These are phyloP conservation scores for Populus hybrid DNA, from an alignment of 441 rosid species.

Conservation along the genomic window DNA sequence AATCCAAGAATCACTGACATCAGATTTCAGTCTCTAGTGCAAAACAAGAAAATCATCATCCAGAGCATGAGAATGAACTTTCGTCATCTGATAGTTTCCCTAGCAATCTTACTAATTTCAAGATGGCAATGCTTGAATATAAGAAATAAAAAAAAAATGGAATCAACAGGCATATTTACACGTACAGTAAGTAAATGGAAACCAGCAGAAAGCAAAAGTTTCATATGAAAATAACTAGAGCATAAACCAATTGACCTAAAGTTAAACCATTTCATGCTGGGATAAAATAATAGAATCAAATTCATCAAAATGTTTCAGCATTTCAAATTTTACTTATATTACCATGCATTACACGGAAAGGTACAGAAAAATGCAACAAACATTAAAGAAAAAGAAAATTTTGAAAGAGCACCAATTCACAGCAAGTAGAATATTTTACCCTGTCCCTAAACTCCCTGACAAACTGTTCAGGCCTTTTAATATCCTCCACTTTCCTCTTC, in stretches of 20 bases:
- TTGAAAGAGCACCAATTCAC: background rate
- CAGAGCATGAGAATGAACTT: background rate
- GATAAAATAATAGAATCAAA: background rate
- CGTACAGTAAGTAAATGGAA: background rate
- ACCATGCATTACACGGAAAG: background rate
- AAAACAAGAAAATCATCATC: background rate
- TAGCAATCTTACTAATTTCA: background rate
- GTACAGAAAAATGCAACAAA: background rate
- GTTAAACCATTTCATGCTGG: background rate
- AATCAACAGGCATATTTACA: background rate
- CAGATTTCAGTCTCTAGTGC: background rate
- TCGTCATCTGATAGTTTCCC: background rate
- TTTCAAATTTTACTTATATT: background rate
- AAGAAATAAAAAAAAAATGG: background rate
- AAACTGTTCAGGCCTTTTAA: conserved; percentile 80
- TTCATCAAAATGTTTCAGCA: background rate
- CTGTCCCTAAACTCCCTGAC: conserved; percentile 60
- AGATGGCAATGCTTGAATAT: background rate
- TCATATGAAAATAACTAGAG: background rate
- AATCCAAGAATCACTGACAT: background rate
- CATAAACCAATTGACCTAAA: background rate
- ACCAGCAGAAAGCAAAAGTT: background rate
- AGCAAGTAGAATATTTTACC: conserved; percentile 10
- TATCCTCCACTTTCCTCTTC: conserved; percentile 54
- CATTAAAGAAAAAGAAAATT: background rate